Percentiles rank a stretch among this genome's conserved stretches.
phyloP scores from a whole-genome alignment of 768 basidiomycete genomes.

The Xanthoconium purpureum region DNA sequence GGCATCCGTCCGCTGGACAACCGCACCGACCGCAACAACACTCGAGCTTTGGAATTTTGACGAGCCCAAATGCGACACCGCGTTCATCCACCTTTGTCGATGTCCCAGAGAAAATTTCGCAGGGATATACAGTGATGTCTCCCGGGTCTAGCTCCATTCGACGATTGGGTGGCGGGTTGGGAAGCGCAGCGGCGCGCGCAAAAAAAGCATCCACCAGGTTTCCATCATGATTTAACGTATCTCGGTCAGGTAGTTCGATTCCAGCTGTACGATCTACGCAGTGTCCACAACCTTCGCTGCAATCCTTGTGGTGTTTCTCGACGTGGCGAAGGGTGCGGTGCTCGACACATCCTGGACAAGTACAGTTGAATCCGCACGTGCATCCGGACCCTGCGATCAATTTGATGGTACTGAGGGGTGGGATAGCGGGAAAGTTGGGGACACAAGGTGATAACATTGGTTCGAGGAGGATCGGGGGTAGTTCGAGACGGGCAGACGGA shows the following conservation, averaged over 20 bases:
- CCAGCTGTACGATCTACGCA: constrained; percentile 57
- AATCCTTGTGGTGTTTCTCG: constrained; percentile 36
- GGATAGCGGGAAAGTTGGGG: constrained; percentile 55
- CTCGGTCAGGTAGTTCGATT: constrained; percentile 40
- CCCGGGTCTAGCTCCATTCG: constrained; percentile 47
- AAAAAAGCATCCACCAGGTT: constrained; percentile 62
- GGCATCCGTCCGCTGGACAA: constrained; percentile 52
- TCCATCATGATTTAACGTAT: constrained; percentile 6
- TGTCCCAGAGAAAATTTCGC: constrained; percentile 33
- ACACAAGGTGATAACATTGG: constrained; percentile 18
- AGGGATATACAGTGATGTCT: constrained; percentile 47
- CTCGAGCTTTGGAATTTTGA: constrained; percentile 61
- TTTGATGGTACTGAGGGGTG: constrained; percentile 54
- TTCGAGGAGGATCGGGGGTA: constrained; percentile 46
- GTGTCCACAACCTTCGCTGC: constrained; percentile 52
- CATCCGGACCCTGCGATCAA: constrained; percentile 68
- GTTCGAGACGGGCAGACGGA: constrained; percentile 34
- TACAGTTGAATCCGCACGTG: constrained; percentile 65
- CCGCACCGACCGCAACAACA: constrained; percentile 64
- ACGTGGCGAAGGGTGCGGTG: constrained; percentile 58
- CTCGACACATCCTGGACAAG: constrained; percentile 70
- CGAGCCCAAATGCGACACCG: constrained; percentile 44
- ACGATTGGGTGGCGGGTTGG: constrained; percentile 48
- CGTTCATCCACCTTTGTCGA: constrained; percentile 37
- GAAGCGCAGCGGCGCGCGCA: constrained; percentile 65